These are phyloP conservation scores for Kockiozyma suomiensis DNA, from an alignment of 805 yeast species.

Conservation along the genomic window DNA sequence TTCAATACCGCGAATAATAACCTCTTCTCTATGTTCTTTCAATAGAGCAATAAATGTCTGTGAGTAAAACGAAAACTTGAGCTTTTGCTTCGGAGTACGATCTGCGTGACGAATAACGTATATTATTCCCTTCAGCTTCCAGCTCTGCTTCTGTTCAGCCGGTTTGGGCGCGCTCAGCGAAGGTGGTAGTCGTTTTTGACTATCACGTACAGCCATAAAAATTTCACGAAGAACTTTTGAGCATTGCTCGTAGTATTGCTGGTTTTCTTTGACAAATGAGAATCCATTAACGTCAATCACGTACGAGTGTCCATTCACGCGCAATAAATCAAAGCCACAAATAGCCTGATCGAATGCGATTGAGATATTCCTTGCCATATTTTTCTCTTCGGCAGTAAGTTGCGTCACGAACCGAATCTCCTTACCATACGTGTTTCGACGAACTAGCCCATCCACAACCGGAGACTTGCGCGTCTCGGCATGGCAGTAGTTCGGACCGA, in stretches of 20 bases:
- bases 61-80: constrained; percentile 90
- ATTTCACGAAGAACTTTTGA: constrained; percentile 74
- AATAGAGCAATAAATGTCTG: constrained; percentile 81
- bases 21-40: constrained; percentile 95
- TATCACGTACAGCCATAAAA: constrained; percentile 53
- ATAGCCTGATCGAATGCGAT: constrained; percentile 84
- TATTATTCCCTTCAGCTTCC: constrained; percentile 95
- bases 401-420: constrained; percentile 90
- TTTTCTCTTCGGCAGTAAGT: constrained; percentile 69
- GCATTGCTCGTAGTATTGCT: constrained; percentile 80
- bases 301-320: constrained; percentile 84
- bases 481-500: constrained; percentile 87
- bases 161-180: constrained; percentile 42
- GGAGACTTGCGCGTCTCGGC: constrained; percentile 99
- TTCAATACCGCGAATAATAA: constrained; percentile 85
- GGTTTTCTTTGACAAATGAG: constrained; percentile 93
- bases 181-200: constrained; percentile 45
- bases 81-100: constrained; percentile 97
- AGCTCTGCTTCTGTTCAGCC: constrained; percentile 68
- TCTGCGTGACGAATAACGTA: constrained; percentile 95
- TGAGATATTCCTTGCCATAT: constrained; percentile 78
- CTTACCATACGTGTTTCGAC: constrained; percentile 96
- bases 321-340: constrained; percentile 92
- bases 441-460: constrained; percentile 97
- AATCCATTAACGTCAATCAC: constrained; percentile 98